A percentile compares a stretch with the other conserved stretches of the same genome.
These are phyloP conservation scores for Coniochaeta ligniaria DNA, from an alignment of 2,329 filamentous ascomycete species.

Conservation along the genomic window DNA sequence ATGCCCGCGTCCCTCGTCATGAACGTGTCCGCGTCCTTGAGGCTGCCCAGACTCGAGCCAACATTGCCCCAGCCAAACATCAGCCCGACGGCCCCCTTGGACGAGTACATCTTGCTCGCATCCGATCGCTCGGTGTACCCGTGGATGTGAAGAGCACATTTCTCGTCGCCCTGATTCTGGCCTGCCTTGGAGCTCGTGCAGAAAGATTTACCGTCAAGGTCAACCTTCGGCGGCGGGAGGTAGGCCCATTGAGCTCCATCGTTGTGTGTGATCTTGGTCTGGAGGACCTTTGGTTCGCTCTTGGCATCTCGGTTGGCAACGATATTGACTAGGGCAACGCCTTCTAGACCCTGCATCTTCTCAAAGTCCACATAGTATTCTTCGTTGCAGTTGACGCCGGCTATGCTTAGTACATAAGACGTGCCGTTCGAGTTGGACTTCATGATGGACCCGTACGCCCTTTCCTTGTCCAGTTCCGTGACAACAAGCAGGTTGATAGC, in stretches of 20 bases:
- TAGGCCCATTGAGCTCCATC: conserved; percentile 85
- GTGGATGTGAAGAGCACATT: conserved; percentile 86
- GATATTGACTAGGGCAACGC: conserved; percentile 79
- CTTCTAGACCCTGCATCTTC: conserved; percentile 87
- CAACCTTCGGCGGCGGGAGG: conserved; percentile 63
- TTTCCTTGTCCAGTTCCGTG: conserved; percentile 57
- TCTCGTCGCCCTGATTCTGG: conserved; percentile 37
- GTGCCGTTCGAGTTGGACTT: conserved; percentile 99
- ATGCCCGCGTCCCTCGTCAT: conserved; percentile 89
- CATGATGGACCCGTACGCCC: conserved; percentile 77
- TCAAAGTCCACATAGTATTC: conserved; percentile 87
- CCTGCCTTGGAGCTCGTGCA: conserved; percentile 49
- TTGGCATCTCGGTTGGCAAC: conserved; percentile 67
- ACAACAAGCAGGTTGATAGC: conserved; percentile 92
- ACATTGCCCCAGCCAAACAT: conserved; percentile 93
- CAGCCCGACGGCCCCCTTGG: conserved; percentile 77
- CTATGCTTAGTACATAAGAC: conserved; percentile 79
- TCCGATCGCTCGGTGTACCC: conserved; percentile 89
- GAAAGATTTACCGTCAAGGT: conserved; percentile 65
- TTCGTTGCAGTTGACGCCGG: conserved; percentile 73
- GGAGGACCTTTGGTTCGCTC: conserved; percentile 68
- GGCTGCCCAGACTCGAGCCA: conserved; percentile 57
- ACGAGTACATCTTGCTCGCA: conserved; percentile 79
- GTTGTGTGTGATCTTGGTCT: conserved; percentile 92
- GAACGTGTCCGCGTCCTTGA: conserved; percentile 78